phyloP scores from a whole-genome alignment of 352 stramenopile species.

The Pythium volutum region DNA sequence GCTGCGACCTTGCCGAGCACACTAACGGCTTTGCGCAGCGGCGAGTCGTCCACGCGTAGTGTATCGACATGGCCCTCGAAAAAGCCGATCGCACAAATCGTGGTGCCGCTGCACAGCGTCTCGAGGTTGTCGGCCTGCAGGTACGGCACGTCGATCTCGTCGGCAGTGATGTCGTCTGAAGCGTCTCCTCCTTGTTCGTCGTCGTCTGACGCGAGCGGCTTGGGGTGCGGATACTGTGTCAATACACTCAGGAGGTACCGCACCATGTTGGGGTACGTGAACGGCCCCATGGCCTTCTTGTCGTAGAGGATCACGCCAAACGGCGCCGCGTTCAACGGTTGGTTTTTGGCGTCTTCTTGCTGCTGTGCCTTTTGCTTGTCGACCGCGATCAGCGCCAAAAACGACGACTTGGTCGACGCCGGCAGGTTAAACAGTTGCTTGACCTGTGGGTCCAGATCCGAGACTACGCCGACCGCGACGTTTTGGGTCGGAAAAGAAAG shows the following conservation, averaged over 20 bases:
- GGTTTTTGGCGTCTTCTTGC: slow-evolving; percentile 1
- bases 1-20: slow-evolving; percentile 44
- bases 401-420: slow-evolving; percentile 30
- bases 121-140: slow-evolving; percentile 50
- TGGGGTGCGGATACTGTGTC: slow-evolving; percentile 57
- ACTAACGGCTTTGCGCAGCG: slow-evolving; percentile 37
- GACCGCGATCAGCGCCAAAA: slow-evolving; percentile 49
- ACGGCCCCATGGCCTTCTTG: slow-evolving; percentile 63
- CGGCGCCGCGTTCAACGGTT: slow-evolving; percentile 29
- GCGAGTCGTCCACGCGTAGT: slow-evolving; percentile 35
- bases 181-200: slow-evolving; percentile 15
- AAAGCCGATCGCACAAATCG: slow-evolving; percentile 78
- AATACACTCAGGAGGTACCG: slow-evolving; percentile 67
- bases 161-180: slow-evolving; percentile 5
- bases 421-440: slow-evolving; percentile 62
- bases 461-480: slow-evolving; percentile 49
- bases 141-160: slow-evolving; percentile 39
- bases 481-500: slow-evolving; percentile 60
- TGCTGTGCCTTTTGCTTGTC: slow-evolving; percentile 17
- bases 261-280: slow-evolving; percentile 65
- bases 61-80: slow-evolving; percentile 62
- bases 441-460: slow-evolving; percentile 47
- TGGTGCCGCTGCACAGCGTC: slow-evolving; percentile 48
- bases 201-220: slow-evolving; percentile 12
- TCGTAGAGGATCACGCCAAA: slow-evolving; percentile 68